Conservation (phyloP, 164 flowering plant genomes). For the Nymphaea thermarum region DNA sequence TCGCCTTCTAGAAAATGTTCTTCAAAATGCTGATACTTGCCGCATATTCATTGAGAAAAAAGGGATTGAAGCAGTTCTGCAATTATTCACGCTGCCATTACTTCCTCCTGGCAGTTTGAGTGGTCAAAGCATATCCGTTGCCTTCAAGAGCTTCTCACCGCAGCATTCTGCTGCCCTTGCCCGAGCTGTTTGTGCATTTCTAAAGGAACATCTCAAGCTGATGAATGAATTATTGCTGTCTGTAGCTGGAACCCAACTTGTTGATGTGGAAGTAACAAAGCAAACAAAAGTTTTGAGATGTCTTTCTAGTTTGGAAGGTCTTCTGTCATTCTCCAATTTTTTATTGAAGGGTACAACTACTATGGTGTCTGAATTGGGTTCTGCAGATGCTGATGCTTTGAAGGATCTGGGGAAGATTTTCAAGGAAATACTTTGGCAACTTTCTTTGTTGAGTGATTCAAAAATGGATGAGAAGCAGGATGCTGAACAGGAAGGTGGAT, state of each 20-base stretch:
- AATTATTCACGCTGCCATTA: slow-evolving; percentile 56
- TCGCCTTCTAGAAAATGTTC: slow-evolving; percentile 80
- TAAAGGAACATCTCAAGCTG: slow-evolving; percentile 57
- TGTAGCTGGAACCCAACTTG: slow-evolving; percentile 44
- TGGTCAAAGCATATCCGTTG: slow-evolving; percentile 61
- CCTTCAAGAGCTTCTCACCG: slow-evolving; percentile 77
- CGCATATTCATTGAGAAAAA: slow-evolving; percentile 85
- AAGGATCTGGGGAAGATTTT: slow-evolving; percentile 66
- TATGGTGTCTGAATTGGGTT: slow-evolving; percentile 60
- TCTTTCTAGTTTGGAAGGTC: slow-evolving; percentile 68
- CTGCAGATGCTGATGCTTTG: slow-evolving; percentile 74
- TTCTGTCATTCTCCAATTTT: slow-evolving; percentile 53
- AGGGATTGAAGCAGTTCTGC: slow-evolving; percentile 80
- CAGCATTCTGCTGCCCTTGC: slow-evolving; percentile 78
- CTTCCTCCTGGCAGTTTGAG: slow-evolving; percentile 55
- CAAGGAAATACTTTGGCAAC: slow-evolving; percentile 74
- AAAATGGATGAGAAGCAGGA: slow-evolving; percentile 58
- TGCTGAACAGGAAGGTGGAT: slow-evolving; percentile 41
- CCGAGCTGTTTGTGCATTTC: slow-evolving; percentile 52
- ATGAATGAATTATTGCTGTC: slow-evolving; percentile 42
- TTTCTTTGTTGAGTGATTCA: slow-evolving; percentile 54
- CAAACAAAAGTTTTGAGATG: slow-evolving; percentile 39
- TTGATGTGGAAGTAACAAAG: slow-evolving; percentile 32
- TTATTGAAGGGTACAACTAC: slow-evolving; percentile 58
- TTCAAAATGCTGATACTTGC: slow-evolving; percentile 85